Evolutionary conservation across 2,329 filamentous ascomycete species (phyloP).

Genomic region (Colletotrichum simmondsii): DNA sequence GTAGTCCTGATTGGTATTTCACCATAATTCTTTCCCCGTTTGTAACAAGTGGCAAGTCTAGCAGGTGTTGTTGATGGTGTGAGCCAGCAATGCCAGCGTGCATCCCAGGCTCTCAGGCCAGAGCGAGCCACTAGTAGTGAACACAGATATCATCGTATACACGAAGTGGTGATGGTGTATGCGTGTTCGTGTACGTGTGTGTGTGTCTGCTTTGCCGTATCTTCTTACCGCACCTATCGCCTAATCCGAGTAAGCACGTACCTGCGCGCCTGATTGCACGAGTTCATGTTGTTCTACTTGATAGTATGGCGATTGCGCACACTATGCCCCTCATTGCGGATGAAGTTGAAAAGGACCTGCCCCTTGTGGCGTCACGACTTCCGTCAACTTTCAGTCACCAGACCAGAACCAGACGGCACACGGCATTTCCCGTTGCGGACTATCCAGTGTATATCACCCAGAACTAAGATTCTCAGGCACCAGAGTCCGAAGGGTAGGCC

Average conservation of each 20-base stretch:
- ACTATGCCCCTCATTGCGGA: background rate
- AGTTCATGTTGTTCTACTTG: background rate
- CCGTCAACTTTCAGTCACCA: background rate
- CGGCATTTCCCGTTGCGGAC: background rate
- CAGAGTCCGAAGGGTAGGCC: background rate
- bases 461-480: conserved; percentile 6
- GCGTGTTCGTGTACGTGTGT: no score
- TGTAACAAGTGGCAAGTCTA: background rate
- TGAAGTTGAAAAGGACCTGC: background rate
- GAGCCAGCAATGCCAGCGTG: background rate
- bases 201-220: background rate
- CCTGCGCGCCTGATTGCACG: no score
- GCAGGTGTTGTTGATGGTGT: background rate
- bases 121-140: background rate
- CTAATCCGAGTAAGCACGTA: background rate
- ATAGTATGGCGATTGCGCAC: background rate
- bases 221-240: background rate
- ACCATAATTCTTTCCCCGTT: background rate
- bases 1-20: background rate
- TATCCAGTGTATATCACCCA: background rate
- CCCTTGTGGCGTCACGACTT: background rate
- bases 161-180: background rate
- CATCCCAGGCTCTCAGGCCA: conserved; percentile 2
- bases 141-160: background rate
- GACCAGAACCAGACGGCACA: no score